Evolutionary conservation across 257 asterid genomes (phyloP).

Genomic region (Oldenlandia corymbosa): DNA sequence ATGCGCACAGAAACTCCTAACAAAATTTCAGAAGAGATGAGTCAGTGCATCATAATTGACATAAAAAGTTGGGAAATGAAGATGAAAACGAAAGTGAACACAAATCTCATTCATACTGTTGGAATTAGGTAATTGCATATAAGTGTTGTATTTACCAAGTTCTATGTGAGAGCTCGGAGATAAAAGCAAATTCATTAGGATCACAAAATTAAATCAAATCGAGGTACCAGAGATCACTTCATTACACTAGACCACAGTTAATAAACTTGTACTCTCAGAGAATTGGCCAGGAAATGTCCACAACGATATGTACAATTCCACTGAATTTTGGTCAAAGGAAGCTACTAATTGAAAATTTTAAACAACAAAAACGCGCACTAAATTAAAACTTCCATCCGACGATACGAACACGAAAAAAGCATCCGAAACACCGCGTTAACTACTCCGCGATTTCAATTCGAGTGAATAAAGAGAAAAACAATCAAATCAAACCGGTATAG

Average conservation of each 20-base stretch:
- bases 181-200: not conserved
- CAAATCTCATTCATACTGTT: not conserved
- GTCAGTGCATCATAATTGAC: not conserved
- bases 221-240: not conserved
- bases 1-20: conserved; percentile 57
- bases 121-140: not conserved
- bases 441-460: no score
- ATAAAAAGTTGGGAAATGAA: not conserved
- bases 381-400: no score
- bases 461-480: no score
- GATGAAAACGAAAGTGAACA: no score
- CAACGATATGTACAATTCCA: not conserved
- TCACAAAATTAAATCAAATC: not conserved
- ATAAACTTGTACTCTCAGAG: not conserved
- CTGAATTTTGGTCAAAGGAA: not conserved
- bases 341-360: not conserved
- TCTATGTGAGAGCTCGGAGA: not conserved
- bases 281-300: no score
- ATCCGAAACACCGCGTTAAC: no score
- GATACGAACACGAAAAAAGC: no score
- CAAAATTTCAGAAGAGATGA: conserved; percentile 17
- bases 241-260: not conserved
- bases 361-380: not conserved
- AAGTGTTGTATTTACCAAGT: not conserved
- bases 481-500: not conserved